phyloP scores from a whole-genome alignment of 345 rosid genomes.

The Eucalyptus guilfoylei region DNA sequence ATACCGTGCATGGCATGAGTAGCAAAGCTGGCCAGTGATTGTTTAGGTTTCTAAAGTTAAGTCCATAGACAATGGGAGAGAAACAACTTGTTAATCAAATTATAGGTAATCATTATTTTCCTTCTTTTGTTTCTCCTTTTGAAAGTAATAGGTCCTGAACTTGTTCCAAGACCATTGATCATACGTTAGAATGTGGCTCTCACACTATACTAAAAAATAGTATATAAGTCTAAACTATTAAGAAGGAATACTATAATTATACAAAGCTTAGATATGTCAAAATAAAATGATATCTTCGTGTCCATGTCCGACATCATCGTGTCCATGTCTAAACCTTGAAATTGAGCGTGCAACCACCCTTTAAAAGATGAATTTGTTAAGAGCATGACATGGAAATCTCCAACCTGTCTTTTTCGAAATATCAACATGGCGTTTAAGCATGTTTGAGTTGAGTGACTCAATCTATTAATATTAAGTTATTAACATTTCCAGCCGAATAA shows the following conservation, averaged over 20 bases:
- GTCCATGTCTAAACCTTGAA: not conserved
- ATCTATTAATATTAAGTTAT: not conserved
- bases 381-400: not conserved
- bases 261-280: not conserved
- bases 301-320: not conserved
- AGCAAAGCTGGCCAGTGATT: not conserved
- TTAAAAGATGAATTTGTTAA: not conserved
- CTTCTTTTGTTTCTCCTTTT: not conserved
- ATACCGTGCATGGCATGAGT: not conserved
- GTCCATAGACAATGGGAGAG: not conserved
- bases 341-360: not conserved
- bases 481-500: not conserved
- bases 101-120: not conserved
- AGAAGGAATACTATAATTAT: not conserved
- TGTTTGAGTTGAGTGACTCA: not conserved
- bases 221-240: not conserved
- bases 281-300: not conserved
- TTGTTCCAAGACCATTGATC: not conserved
- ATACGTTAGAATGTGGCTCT: not conserved
- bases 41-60: not conserved
- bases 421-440: not conserved
- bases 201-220: not conserved
- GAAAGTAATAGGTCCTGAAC: not conserved
- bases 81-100: not conserved
- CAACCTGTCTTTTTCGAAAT: not conserved